Conservation (phyloP, 2,329 filamentous ascomycete species). For the Helminthosporium solani region DNA sequence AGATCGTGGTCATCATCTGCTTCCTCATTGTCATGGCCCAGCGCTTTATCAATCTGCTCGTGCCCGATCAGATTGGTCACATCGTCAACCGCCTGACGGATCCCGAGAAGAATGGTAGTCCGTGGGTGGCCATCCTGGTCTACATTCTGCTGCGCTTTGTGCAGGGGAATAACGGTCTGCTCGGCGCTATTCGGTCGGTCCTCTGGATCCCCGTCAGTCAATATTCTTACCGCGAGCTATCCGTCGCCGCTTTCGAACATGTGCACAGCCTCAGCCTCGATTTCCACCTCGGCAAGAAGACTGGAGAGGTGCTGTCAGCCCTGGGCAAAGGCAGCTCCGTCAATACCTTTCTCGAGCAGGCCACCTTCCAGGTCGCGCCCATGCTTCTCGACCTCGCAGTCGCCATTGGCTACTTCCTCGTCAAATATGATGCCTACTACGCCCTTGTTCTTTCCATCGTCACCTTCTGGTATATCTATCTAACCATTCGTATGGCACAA, state of each 20-base stretch:
- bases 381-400: slow-evolving; percentile 90
- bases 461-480: slow-evolving; percentile 93
- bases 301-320: slow-evolving; percentile 91
- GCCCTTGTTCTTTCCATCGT: slow-evolving; percentile 86
- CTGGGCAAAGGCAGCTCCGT: slow-evolving; percentile 95
- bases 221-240: slow-evolving; percentile 92
- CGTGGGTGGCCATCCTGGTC: slow-evolving; percentile 72
- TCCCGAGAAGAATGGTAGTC: slow-evolving; percentile 51
- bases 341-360: slow-evolving; percentile 93
- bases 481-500: slow-evolving; percentile 93
- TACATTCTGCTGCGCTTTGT: slow-evolving; percentile 78
- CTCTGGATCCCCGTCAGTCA: slow-evolving; percentile 97
- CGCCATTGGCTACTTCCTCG: slow-evolving; percentile 77
- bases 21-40: slow-evolving; percentile 78
- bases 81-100: slow-evolving; percentile 76
- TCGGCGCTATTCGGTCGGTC: slow-evolving; percentile 78
- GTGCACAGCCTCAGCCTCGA: slow-evolving; percentile 93
- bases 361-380: slow-evolving; percentile 92
- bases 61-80: slow-evolving; percentile 75
- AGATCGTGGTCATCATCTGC: slow-evolving; percentile 78
- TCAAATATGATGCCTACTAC: slow-evolving; percentile 83
- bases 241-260: slow-evolving; percentile 94
- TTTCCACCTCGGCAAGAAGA: slow-evolving; percentile 95
- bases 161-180: slow-evolving; percentile 83
- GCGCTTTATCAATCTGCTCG: slow-evolving; percentile 80